Conservation (phyloP, 176 grass and related monocot species). For the Cymbopogon citratus region DNA sequence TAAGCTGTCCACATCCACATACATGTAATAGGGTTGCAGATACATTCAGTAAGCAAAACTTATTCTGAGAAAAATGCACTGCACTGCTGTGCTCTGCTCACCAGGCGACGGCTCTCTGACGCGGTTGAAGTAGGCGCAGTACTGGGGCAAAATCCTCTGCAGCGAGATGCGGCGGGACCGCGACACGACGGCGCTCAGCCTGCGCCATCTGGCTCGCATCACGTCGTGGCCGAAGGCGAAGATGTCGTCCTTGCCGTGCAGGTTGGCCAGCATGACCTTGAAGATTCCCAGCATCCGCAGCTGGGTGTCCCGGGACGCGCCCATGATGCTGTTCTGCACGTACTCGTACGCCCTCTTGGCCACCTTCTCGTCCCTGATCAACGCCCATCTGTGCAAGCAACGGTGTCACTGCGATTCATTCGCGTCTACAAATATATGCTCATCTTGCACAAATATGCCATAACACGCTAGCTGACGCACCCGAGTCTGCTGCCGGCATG, state of each 20-base stretch:
- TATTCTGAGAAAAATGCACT: no score
- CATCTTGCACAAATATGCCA: not conserved
- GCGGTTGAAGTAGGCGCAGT: conserved; percentile 61
- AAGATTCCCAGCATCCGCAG: conserved; percentile 49
- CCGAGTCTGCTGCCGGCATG: conserved; percentile 73
- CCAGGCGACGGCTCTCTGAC: conserved; percentile 63
- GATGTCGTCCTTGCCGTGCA: conserved; percentile 47
- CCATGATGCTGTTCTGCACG: conserved; percentile 33
- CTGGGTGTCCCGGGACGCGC: conserved; percentile 65
- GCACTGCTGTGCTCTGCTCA: not conserved
- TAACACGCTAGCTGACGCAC: not conserved
- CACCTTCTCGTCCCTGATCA: conserved; percentile 60
- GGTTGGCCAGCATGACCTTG: conserved; percentile 50
- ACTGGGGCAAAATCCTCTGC: conserved; percentile 42
- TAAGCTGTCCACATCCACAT: conserved; percentile 42
- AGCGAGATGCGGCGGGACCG: conserved; percentile 60
- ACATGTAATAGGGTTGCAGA: no score
- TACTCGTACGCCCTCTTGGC: conserved; percentile 39
- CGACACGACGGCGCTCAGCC: conserved; percentile 39
- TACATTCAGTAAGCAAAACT: no score
- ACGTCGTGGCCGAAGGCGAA: conserved; percentile 54
- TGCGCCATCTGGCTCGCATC: conserved; percentile 45
- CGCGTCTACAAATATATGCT: not conserved
- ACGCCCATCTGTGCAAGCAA: conserved; percentile 48
- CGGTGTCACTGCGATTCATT: not conserved